Conservation (phyloP, 108 stramenopile genomes). For the Pseudonitzschia delicatissima region DNA sequence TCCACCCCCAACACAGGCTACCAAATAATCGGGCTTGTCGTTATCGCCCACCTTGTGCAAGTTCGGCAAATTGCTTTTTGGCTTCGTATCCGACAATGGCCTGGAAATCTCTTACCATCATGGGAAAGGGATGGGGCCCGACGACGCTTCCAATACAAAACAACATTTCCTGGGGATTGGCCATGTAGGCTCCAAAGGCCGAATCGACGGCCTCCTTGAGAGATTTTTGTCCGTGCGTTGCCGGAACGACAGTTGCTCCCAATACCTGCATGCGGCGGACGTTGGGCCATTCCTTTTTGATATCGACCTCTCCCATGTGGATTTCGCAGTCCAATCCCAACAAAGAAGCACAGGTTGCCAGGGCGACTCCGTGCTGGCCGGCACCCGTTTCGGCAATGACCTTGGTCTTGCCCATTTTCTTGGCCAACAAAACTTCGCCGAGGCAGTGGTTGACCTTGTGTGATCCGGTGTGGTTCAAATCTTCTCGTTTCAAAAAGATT, state of each 20-base stretch:
- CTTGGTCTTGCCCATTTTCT: constrained; percentile 91
- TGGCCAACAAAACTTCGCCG: constrained; percentile 92
- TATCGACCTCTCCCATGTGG: constrained; percentile 97
- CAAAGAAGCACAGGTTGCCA: constrained; percentile 92
- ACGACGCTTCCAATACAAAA: constrained; percentile 95
- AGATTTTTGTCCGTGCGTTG: constrained; percentile 84
- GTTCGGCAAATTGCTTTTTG: constrained; percentile 54
- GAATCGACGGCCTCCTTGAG: constrained; percentile 98
- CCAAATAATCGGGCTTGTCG: constrained; percentile 87
- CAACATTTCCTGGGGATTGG: constrained; percentile 91
- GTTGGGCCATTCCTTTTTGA: constrained; percentile 88
- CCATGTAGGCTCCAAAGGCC: constrained; percentile 97
- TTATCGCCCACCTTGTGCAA: constrained; percentile 61
- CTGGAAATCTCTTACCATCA: constrained; percentile 95
- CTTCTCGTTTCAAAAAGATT: constrained; percentile 96
- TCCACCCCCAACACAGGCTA: constrained; percentile 96
- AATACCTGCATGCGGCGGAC: constrained; percentile 97
- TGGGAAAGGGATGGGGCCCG: constrained; percentile 97
- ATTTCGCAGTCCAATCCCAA: constrained; percentile 93
- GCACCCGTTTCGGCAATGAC: constrained; percentile 98
- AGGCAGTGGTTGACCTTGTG: constrained; percentile 99
- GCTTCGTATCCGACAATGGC: constrained; percentile 86
- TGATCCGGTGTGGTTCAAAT: constrained; percentile 96
- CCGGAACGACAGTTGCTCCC: constrained; percentile 92
- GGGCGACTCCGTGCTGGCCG: constrained; percentile 97